phyloP scores from a whole-genome alignment of 2,329 filamentous ascomycete genomes.

The Cladosporium cucumerinum region DNA sequence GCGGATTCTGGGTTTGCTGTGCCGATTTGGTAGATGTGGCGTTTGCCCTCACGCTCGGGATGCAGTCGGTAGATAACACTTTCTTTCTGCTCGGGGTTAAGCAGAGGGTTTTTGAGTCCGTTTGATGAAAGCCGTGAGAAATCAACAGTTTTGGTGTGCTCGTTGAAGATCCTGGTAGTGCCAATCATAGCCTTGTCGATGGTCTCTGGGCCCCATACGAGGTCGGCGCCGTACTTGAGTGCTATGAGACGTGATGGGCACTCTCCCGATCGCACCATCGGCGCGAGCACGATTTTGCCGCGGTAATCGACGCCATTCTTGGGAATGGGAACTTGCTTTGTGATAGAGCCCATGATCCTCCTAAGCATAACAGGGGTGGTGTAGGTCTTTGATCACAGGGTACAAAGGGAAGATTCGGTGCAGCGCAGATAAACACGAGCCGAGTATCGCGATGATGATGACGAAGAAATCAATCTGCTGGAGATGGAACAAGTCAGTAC shows the following conservation, averaged over 20 bases:
- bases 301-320: slow-evolving; percentile 88
- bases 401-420: not conserved
- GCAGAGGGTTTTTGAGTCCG: slow-evolving; percentile 57
- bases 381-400: not conserved
- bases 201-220: slow-evolving; percentile 97
- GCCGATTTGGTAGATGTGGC: slow-evolving; percentile 87
- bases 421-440: not conserved
- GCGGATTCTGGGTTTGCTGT: slow-evolving; percentile 79
- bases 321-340: slow-evolving; percentile 74
- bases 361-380: slow-evolving; percentile 9
- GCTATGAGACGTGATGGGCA: slow-evolving; percentile 83
- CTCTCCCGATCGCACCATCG: slow-evolving; percentile 89
- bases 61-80: slow-evolving; percentile 82
- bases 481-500: not conserved
- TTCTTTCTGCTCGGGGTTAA: slow-evolving; percentile 49
- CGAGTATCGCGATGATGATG: not conserved
- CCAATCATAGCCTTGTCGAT: slow-evolving; percentile 91
- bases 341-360: slow-evolving; percentile 33
- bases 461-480: not conserved
- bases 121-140: slow-evolving; percentile 76
- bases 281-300: slow-evolving; percentile 88
- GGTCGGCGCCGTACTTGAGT: slow-evolving; percentile 90
- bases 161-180: slow-evolving; percentile 72
- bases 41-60: slow-evolving; percentile 68
- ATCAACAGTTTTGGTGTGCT: slow-evolving; percentile 74